These are phyloP conservation scores for Hericium coralloides DNA, from an alignment of 768 basidiomycete genomes.

Conservation along the genomic window DNA sequence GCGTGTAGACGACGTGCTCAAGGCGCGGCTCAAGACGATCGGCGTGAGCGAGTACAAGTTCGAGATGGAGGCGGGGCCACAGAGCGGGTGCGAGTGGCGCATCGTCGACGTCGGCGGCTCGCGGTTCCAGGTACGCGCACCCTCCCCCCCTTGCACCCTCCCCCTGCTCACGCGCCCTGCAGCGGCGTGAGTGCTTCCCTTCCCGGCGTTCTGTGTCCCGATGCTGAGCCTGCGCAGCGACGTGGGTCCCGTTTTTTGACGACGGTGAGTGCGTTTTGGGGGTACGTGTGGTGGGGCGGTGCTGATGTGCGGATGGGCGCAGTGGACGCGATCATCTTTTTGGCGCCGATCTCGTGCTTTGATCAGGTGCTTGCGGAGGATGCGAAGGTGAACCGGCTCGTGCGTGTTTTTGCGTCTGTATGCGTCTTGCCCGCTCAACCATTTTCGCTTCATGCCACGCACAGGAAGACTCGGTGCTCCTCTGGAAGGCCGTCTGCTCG, in stretches of 20 bases:
- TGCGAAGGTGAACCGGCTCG: constrained; percentile 41
- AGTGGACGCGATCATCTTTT: constrained; percentile 44
- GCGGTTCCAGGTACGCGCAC: constrained; percentile 36
- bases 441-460: background rate
- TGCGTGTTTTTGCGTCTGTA: constrained; percentile 15
- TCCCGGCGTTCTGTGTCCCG: constrained; percentile 13
- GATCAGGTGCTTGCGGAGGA: constrained; percentile 48
- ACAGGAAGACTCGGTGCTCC: constrained; percentile 67
- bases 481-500: constrained; percentile 67
- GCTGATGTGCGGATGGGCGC: background rate
- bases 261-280: constrained; percentile 34
- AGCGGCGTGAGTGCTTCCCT: constrained; percentile 15
- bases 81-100: constrained; percentile 45
- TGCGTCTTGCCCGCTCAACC: background rate
- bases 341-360: constrained; percentile 51
- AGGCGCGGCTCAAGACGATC: constrained; percentile 48
- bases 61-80: constrained; percentile 54
- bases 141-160: constrained; percentile 1
- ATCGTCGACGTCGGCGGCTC: constrained; percentile 48
- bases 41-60: constrained; percentile 79
- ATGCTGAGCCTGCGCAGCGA: constrained; percentile 22
- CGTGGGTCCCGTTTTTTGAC: constrained; percentile 50
- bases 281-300: too few relatives aligned
- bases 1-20: constrained; percentile 40
- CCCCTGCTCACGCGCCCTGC: too few relatives aligned